A percentile compares a stretch with the other conserved stretches of the same genome.
phyloP scores from a whole-genome alignment of 73 alveolate genomes.

The Paramecium sexaurelia region DNA sequence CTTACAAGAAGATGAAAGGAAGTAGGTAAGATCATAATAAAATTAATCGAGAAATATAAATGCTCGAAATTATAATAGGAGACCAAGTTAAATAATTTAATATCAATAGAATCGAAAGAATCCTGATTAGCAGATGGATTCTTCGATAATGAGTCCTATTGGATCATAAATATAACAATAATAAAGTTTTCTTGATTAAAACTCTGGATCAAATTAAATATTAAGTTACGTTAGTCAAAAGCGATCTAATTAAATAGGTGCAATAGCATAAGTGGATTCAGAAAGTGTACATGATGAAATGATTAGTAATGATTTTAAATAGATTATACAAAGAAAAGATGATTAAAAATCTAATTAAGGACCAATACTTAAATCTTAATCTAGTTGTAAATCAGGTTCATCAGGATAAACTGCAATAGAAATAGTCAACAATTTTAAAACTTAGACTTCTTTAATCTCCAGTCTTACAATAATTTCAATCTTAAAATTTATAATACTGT shows the following conservation, averaged over 20 bases:
- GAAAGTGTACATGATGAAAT: background rate
- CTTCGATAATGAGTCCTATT: background rate
- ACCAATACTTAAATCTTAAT: background rate
- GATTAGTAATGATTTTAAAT: background rate
- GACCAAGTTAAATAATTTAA: background rate
- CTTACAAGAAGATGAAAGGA: background rate
- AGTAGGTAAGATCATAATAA: background rate
- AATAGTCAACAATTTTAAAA: background rate
- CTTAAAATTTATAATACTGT: background rate
- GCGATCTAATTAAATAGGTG: background rate
- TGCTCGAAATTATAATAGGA: background rate
- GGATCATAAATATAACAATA: background rate
- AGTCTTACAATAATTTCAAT: constrained; percentile 34
- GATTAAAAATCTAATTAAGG: background rate
- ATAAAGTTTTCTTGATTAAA: background rate
- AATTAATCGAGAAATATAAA: background rate
- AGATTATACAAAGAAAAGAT: background rate
- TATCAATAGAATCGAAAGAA: background rate
- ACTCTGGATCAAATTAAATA: background rate
- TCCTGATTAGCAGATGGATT: background rate
- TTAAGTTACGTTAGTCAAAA: background rate
- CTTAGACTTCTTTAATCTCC: background rate
- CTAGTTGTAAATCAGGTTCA: constrained; percentile 34
- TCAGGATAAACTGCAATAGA: background rate
- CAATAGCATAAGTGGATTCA: background rate